A percentile compares a stretch with the other conserved stretches of the same genome.
These are phyloP conservation scores for Pseudogymnoascus sp. DNA, from an alignment of 2,329 filamentous ascomycete genomes.

Conservation along the genomic window DNA sequence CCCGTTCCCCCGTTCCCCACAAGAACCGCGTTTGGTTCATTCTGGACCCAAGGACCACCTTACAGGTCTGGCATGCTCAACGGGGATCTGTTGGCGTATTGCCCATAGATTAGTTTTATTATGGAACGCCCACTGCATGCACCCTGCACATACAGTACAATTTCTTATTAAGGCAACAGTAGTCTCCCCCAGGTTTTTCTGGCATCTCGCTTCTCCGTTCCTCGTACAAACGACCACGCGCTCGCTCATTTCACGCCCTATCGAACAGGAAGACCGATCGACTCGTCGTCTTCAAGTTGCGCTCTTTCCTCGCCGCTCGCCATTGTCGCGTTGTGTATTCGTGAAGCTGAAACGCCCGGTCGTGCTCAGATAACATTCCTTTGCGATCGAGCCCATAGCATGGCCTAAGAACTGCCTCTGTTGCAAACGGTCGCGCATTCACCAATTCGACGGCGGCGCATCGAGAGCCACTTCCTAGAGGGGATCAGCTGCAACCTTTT, in stretches of 20 bases:
- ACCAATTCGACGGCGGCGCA: not conserved
- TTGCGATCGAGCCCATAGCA: not conserved
- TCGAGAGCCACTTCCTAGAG: not conserved
- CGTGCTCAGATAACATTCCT: not conserved
- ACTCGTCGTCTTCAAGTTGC: not conserved
- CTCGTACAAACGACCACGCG: not conserved
- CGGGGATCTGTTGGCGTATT: slow-evolving; percentile 1
- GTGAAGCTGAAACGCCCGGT: not conserved
- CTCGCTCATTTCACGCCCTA: not conserved
- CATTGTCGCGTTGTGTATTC: not conserved
- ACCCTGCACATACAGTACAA: not conserved
- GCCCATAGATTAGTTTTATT: slow-evolving; percentile 4
- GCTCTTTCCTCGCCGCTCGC: not conserved
- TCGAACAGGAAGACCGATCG: not conserved
- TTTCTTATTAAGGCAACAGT: slow-evolving; percentile 9
- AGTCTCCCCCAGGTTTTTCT: slow-evolving; percentile 4
- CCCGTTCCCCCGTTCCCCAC: not conserved
- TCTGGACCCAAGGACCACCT: slow-evolving; percentile 2
- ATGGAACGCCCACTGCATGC: not conserved
- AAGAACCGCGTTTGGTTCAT: slow-evolving; percentile 6
- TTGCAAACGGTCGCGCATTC: slow-evolving; percentile 5
- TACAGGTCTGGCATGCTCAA: slow-evolving; percentile 2
- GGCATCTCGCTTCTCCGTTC: not conserved
- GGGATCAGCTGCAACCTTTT: not conserved
- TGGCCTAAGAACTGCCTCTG: not conserved